Evolutionary conservation across 345 rosid species (phyloP).

Genomic region (Syzygium oleosum): DNA sequence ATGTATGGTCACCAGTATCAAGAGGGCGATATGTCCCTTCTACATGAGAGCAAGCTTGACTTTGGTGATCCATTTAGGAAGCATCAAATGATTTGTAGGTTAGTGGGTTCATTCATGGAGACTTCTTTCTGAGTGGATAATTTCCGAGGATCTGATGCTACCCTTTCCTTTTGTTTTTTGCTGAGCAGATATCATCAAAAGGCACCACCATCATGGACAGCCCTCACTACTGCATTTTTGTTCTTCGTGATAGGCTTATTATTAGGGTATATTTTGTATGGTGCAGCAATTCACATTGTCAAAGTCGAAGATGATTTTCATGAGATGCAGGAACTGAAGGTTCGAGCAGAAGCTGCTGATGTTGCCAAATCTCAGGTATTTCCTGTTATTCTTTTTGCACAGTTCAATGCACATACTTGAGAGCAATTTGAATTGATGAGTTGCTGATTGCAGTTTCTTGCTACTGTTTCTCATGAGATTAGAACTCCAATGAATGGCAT

Average conservation of each 20-base stretch:
- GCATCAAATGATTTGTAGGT: constrained; percentile 94
- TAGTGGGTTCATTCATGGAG: constrained; percentile 7
- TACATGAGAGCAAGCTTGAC: constrained; percentile 77
- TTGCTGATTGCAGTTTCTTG: constrained; percentile 62
- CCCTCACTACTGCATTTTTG: constrained; percentile 56
- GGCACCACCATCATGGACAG: constrained; percentile 68
- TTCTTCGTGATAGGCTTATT: constrained; percentile 73
- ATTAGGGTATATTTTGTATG: constrained; percentile 72
- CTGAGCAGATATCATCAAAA: constrained; percentile 69
- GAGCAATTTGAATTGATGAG: background rate
- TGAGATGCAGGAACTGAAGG: constrained; percentile 78
- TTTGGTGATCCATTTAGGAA: constrained; percentile 95
- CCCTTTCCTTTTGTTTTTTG: constrained; percentile 2
- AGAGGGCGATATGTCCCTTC: constrained; percentile 70
- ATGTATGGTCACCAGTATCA: constrained; percentile 86
- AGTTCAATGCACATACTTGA: background rate
- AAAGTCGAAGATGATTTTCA: constrained; percentile 86
- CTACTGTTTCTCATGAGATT: constrained; percentile 97
- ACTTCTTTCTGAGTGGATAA: background rate
- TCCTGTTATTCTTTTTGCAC: background rate
- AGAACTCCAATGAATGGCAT: constrained; percentile 99
- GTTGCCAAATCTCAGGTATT: constrained; percentile 88
- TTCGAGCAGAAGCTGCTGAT: constrained; percentile 95
- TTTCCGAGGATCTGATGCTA: background rate
- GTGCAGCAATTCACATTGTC: constrained; percentile 73